Conservation (phyloP, 352 stramenopile genomes). For the Peronospora destructor region DNA sequence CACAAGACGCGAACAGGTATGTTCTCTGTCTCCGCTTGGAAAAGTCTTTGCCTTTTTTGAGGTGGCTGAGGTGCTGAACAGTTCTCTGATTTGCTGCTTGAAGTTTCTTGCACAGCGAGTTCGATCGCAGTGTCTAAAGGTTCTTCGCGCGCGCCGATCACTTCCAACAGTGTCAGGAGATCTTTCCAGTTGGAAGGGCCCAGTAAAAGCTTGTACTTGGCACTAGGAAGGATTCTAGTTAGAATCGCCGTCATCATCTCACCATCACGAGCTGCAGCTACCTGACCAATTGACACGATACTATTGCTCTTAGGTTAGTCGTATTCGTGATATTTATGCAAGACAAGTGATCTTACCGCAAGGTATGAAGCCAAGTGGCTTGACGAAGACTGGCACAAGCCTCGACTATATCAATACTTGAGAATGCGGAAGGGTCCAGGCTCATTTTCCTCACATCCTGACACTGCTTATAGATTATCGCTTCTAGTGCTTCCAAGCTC, state of each 20-base stretch:
- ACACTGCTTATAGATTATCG: slow-evolving; percentile 42
- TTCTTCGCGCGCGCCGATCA: background rate
- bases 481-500: slow-evolving; percentile 38
- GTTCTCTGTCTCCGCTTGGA: slow-evolving; percentile 11
- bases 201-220: slow-evolving; percentile 39
- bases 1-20: slow-evolving; percentile 38
- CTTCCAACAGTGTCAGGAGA: slow-evolving; percentile 20
- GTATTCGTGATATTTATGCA: background rate
- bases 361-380: slow-evolving; percentile 49
- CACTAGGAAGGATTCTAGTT: slow-evolving; percentile 20
- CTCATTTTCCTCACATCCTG: slow-evolving; percentile 38
- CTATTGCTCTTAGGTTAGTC: slow-evolving; percentile 6
- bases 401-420: slow-evolving; percentile 44
- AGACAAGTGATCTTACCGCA: slow-evolving; percentile 33
- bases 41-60: slow-evolving; percentile 24
- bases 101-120: background rate
- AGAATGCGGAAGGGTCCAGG: slow-evolving; percentile 35
- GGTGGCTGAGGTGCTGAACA: slow-evolving; percentile 4
- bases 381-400: slow-evolving; percentile 52
- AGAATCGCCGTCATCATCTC: slow-evolving; percentile 18
- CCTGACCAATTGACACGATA: slow-evolving; percentile 23
- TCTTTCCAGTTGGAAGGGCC: slow-evolving; percentile 38
- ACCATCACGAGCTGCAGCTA: slow-evolving; percentile 5
- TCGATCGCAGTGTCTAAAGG: background rate
- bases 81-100: slow-evolving; percentile 2